Evolutionary conservation across 202 grass and related monocot genomes (phyloP).

Genomic region (Setaria italica): DNA sequence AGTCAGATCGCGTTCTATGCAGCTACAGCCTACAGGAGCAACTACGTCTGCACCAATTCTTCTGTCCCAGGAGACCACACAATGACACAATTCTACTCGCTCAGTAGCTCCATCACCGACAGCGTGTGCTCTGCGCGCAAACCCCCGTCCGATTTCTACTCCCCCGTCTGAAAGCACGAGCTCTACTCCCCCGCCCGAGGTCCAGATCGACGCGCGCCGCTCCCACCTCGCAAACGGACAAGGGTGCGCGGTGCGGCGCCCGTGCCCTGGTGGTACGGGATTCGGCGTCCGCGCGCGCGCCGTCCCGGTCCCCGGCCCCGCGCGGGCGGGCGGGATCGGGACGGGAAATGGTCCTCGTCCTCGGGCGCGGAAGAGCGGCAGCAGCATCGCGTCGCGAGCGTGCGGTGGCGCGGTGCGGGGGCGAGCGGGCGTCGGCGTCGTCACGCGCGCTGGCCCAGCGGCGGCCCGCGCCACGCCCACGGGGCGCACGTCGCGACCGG

Average conservation of each 20-base stretch:
- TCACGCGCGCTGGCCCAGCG: not conserved
- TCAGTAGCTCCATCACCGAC: not conserved
- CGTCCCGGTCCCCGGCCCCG: not conserved
- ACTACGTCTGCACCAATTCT: no score
- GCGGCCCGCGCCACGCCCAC: not conserved
- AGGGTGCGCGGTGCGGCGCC: conserved; percentile 15
- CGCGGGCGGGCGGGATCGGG: not conserved
- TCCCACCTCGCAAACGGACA: conserved; percentile 17
- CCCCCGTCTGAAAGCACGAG: not conserved
- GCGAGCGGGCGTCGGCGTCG: not conserved
- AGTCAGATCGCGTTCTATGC: not conserved
- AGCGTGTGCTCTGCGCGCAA: not conserved
- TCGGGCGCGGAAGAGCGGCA: not conserved
- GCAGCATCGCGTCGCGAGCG: conserved; percentile 32
- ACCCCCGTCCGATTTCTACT: not conserved
- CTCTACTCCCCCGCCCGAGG: not conserved
- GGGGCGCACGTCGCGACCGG: conserved; percentile 23
- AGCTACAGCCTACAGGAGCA: not conserved
- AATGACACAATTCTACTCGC: no score
- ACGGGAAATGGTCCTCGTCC: conserved; percentile 24
- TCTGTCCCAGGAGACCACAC: no score
- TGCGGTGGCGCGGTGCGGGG: conserved; percentile 23
- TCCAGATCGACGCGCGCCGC: not conserved
- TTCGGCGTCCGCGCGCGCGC: conserved; percentile 10
- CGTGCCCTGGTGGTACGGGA: conserved; percentile 10